Conservation (phyloP, 805 yeast genomes). For the Blastobotrys americana region DNA sequence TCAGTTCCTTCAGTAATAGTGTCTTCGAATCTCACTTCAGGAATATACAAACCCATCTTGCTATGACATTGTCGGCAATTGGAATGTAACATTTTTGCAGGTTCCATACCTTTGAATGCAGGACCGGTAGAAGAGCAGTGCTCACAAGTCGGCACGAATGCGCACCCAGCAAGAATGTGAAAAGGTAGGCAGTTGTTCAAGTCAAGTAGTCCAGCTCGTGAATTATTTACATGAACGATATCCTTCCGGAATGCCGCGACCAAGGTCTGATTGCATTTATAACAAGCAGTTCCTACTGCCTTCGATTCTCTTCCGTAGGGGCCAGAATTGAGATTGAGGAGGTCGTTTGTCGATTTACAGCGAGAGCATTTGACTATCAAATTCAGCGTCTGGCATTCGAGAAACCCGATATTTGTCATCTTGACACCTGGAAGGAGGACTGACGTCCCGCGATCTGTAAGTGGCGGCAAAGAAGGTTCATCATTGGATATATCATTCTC, state of each 20-base stretch:
- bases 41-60: slow-evolving; percentile 29
- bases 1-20: slow-evolving; percentile 25
- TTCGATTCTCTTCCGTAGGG: slow-evolving; percentile 30
- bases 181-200: slow-evolving; percentile 32
- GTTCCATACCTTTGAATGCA: slow-evolving; percentile 27
- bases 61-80: slow-evolving; percentile 34
- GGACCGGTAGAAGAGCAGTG: slow-evolving; percentile 26
- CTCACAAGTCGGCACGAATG: slow-evolving; percentile 33
- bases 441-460: slow-evolving; percentile 28
- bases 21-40: slow-evolving; percentile 28
- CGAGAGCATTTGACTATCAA: slow-evolving; percentile 32
- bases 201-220: slow-evolving; percentile 34
- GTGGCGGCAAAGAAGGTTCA: slow-evolving; percentile 5
- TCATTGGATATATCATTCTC: slow-evolving; percentile 4
- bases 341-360: slow-evolving; percentile 32
- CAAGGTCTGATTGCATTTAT: slow-evolving; percentile 30
- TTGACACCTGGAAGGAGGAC: slow-evolving; percentile 28
- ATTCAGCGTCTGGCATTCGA: slow-evolving; percentile 30
- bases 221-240: slow-evolving; percentile 28
- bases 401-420: slow-evolving; percentile 28
- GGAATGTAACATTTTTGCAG: slow-evolving; percentile 28
- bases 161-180: slow-evolving; percentile 31
- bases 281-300: slow-evolving; percentile 28
- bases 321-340: slow-evolving; percentile 29
- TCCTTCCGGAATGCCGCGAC: slow-evolving; percentile 33